These are phyloP conservation scores for Nematocida parisii DNA, from an alignment of 371 early-diverging fungal species.

Conservation along the genomic window DNA sequence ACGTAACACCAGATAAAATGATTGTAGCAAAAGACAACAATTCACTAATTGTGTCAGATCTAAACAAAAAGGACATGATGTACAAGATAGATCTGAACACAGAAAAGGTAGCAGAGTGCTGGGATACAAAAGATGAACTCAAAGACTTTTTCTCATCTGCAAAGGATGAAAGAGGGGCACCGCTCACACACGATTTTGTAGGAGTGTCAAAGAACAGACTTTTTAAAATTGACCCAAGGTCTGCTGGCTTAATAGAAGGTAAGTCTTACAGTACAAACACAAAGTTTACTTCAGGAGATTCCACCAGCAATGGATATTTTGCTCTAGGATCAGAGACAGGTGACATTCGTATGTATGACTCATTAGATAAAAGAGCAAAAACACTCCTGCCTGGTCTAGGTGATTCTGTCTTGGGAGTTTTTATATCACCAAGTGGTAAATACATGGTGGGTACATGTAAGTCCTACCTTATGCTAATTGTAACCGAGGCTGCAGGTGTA, in stretches of 20 bases:
- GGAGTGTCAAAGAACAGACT: slow-evolving; percentile 78
- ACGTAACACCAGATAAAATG: slow-evolving; percentile 63
- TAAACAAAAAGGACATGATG: slow-evolving; percentile 72
- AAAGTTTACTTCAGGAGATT: slow-evolving; percentile 73
- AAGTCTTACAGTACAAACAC: slow-evolving; percentile 71
- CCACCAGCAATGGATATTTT: slow-evolving; percentile 77
- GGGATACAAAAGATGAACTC: slow-evolving; percentile 74
- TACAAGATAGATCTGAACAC: slow-evolving; percentile 82
- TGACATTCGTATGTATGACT: slow-evolving; percentile 80
- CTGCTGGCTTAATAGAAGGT: slow-evolving; percentile 57
- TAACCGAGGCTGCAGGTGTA: slow-evolving; percentile 62
- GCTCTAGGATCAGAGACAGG: slow-evolving; percentile 81
- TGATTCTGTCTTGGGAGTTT: slow-evolving; percentile 79
- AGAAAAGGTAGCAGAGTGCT: slow-evolving; percentile 84
- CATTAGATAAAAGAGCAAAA: slow-evolving; percentile 78
- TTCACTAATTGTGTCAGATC: slow-evolving; percentile 62
- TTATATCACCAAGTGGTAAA: slow-evolving; percentile 80
- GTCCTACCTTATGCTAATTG: slow-evolving; percentile 77
- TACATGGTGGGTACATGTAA: slow-evolving; percentile 82
- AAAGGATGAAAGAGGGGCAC: slow-evolving; percentile 68
- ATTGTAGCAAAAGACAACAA: slow-evolving; percentile 59
- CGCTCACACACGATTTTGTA: slow-evolving; percentile 73
- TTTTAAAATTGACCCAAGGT: slow-evolving; percentile 83
- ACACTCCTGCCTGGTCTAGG: slow-evolving; percentile 81
- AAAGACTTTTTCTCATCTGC: slow-evolving; percentile 75